phyloP scores from a whole-genome alignment of 306 rosid species.

The Quercus parvula region DNA sequence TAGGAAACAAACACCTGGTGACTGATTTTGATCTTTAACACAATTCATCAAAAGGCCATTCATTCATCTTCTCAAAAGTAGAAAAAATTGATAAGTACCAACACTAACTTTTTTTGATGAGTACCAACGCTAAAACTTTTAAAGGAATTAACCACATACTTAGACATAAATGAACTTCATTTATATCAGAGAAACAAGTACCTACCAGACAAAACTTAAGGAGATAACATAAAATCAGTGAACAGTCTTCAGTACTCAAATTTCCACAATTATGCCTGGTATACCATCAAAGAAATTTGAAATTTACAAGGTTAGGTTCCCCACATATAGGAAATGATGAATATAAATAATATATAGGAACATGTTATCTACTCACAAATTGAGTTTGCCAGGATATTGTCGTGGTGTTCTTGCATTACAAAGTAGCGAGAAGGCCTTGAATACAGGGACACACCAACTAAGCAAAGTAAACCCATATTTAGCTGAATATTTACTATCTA shows the following conservation, averaged over 20 bases:
- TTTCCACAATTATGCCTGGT: slow-evolving; percentile 50
- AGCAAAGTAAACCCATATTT: slow-evolving; percentile 39
- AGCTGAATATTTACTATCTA: slow-evolving; percentile 46
- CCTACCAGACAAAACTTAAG: slow-evolving; percentile 76
- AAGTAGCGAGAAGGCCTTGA: slow-evolving; percentile 67
- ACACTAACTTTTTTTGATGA: neutral
- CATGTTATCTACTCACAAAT: slow-evolving; percentile 53
- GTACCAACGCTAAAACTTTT: neutral
- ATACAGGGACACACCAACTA: slow-evolving; percentile 78
- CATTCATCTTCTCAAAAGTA: neutral
- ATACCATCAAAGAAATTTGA: slow-evolving; percentile 24
- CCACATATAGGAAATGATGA: neutral
- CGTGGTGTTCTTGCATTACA: slow-evolving; percentile 44
- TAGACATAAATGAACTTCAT: neutral
- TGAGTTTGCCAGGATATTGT: slow-evolving; percentile 36
- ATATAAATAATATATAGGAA: slow-evolving; percentile 6
- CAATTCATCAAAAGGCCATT: slow-evolving; percentile 6
- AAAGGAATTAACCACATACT: neutral
- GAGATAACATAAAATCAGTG: slow-evolving; percentile 51
- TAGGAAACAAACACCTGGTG: neutral
- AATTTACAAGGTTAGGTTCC: slow-evolving; percentile 6
- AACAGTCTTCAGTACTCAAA: slow-evolving; percentile 50
- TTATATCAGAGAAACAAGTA: slow-evolving; percentile 26
- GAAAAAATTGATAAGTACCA: slow-evolving; percentile 14
- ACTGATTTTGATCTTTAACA: neutral